Conservation (phyloP, 805 yeast genomes). For the Ogataea minuta region DNA sequence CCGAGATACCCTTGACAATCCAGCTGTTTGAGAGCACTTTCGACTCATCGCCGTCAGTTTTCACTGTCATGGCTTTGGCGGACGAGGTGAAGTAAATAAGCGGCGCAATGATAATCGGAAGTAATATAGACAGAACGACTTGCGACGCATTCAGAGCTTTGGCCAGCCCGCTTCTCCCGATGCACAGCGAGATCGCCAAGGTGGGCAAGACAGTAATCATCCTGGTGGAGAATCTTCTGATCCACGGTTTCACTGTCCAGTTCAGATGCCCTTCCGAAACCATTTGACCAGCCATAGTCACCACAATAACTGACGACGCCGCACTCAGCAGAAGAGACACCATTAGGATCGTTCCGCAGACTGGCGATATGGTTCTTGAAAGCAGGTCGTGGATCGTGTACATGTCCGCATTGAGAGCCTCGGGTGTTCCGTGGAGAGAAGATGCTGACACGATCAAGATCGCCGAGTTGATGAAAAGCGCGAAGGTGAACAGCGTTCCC, state of each 20-base stretch:
- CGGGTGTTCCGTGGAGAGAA: slow-evolving; percentile 63
- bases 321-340: slow-evolving; percentile 76
- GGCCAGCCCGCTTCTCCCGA: slow-evolving; percentile 67
- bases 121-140: slow-evolving; percentile 69
- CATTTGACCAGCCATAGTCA: slow-evolving; percentile 88
- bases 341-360: slow-evolving; percentile 80
- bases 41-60: slow-evolving; percentile 27
- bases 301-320: slow-evolving; percentile 82
- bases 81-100: slow-evolving; percentile 72
- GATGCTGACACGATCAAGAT: slow-evolving; percentile 77
- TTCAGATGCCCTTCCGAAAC: slow-evolving; percentile 83
- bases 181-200: slow-evolving; percentile 56
- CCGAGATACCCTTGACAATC: slow-evolving; percentile 49
- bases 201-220: slow-evolving; percentile 75
- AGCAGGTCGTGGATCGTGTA: slow-evolving; percentile 67
- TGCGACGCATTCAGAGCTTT: slow-evolving; percentile 78
- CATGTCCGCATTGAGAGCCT: slow-evolving; percentile 67
- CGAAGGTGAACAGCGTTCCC: slow-evolving; percentile 68
- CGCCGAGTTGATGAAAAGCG: slow-evolving; percentile 79
- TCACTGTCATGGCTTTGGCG: slow-evolving; percentile 60
- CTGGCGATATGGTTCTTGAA: slow-evolving; percentile 55
- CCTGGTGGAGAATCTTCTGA: slow-evolving; percentile 71
- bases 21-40: slow-evolving; percentile 61
- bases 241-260: slow-evolving; percentile 80
- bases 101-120: slow-evolving; percentile 81